Base-by-base conservation (phyloP, 2,329 filamentous ascomycete genomes). In the Pyrenophora graminea region DNA sequence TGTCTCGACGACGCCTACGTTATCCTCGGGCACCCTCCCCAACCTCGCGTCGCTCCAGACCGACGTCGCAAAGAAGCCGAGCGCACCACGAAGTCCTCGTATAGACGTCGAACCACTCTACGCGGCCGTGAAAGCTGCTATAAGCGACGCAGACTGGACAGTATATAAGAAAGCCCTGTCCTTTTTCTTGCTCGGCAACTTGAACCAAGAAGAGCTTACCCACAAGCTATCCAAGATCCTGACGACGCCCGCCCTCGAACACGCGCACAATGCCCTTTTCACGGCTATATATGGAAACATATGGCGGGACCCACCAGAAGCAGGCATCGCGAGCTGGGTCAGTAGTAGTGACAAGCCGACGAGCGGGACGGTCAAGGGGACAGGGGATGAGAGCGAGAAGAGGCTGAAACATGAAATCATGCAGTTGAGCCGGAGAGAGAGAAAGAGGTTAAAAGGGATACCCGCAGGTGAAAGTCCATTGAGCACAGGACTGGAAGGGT, bases 291-390 rank as follows among this genome's bases (percentile, higher is more conserved):
- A 82, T 56, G 80, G 78, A 18, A 87, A 87, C 61, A 75, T 80
- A 18, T 76, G 75, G 52, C 79, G 84, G 63, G 85, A 87, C 63
- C 74, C 81, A 27, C 85, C 85, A 1, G 82, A 85, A 46, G 80
- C 83, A 51, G 83, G 83, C 37, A 81, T 86, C 51, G 85, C 85
- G 54, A 80, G 78, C 61, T 87, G 83, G 82, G 85, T 87, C 40
- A 81, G 82, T 33, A 83, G 83, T 30, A 85, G 83, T 56, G 93
- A 94, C 55, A 96, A 93, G 15, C 85, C 85, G 41, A 86, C 49
- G 76, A 34, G 81, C 85, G 44, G 91, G 2, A 88, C 93, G 13
- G 88, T 90, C 4, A 84, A 87, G 61, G 79, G 69, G 30, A 79
- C 80, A 17, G 82, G 82, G 40, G 84, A 87, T 74, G 82, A 81